Conservation (phyloP, 768 basidiomycete genomes). For the Saitozyma sp. region DNA sequence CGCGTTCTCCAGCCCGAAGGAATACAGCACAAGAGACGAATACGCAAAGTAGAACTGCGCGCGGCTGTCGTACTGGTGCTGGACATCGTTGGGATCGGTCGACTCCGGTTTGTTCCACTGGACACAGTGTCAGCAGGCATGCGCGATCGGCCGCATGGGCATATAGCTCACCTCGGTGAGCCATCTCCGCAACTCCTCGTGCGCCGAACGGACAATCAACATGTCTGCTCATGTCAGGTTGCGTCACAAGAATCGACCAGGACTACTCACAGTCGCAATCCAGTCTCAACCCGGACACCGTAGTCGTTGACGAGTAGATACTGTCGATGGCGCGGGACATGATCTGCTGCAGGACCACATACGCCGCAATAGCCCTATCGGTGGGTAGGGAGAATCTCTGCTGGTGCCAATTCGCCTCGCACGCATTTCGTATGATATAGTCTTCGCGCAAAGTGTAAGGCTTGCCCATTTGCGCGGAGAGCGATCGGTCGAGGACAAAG, state of each 20-base stretch:
- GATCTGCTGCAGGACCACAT: slow-evolving; percentile 86
- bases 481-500: slow-evolving; percentile 85
- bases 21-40: slow-evolving; percentile 78
- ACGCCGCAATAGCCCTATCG: slow-evolving; percentile 71
- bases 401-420: slow-evolving; percentile 68
- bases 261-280: background rate
- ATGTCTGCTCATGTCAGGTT: slow-evolving; percentile 57
- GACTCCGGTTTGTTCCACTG: too few relatives aligned
- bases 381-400: slow-evolving; percentile 64
- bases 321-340: slow-evolving; percentile 85
- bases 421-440: slow-evolving; percentile 76
- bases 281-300: slow-evolving; percentile 76
- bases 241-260: slow-evolving; percentile 10
- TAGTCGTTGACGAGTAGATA: slow-evolving; percentile 72
- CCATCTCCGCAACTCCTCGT: slow-evolving; percentile 46
- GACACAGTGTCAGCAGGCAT: too few relatives aligned
- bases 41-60: slow-evolving; percentile 81
- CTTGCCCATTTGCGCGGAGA: slow-evolving; percentile 95
- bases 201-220: slow-evolving; percentile 47
- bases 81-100: too few relatives aligned
- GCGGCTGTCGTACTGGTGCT: too few relatives aligned
- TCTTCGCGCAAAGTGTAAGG: slow-evolving; percentile 91
- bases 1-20: slow-evolving; percentile 96
- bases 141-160: too few relatives aligned
- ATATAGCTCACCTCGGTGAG: slow-evolving; percentile 35